Percentiles rank a stretch among this genome's conserved stretches.
Evolutionary conservation across 768 basidiomycete genomes (phyloP).

Genomic region (Boletellus ananiceps): DNA sequence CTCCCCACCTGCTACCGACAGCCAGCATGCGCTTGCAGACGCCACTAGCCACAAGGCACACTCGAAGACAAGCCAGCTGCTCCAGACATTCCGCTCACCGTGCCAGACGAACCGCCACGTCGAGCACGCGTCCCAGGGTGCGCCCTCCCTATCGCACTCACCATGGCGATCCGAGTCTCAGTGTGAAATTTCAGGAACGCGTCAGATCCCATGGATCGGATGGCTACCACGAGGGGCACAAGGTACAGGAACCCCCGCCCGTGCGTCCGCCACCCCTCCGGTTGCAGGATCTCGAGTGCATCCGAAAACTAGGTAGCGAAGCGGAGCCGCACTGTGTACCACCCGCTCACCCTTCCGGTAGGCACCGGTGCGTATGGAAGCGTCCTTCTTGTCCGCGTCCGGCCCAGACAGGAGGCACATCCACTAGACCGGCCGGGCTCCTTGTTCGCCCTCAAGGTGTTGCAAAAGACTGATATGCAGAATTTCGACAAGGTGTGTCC

Average conservation of each 20-base stretch:
- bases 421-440: slow-evolving; percentile 33
- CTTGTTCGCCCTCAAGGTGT: slow-evolving; percentile 46
- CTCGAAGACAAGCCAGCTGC: slow-evolving; percentile 1
- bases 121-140: slow-evolving; percentile 7
- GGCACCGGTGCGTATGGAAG: slow-evolving; percentile 40
- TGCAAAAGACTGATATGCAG: slow-evolving; percentile 35
- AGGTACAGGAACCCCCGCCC: slow-evolving; percentile 26
- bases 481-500: slow-evolving; percentile 28
- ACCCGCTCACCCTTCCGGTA: slow-evolving; percentile 16
- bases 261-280: slow-evolving; percentile 36
- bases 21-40: slow-evolving; percentile 17
- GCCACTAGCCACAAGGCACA: slow-evolving; percentile 4
- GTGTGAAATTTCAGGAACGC: slow-evolving; percentile 15
- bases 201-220: slow-evolving; percentile 6
- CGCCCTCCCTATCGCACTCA: neutral
- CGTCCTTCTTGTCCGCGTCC: slow-evolving; percentile 39
- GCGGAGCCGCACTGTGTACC: neutral
- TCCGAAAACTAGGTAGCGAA: slow-evolving; percentile 36
- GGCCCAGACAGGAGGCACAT: slow-evolving; percentile 27
- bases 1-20: neutral
- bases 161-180: neutral
- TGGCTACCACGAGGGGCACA: slow-evolving; percentile 9
- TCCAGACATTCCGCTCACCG: neutral
- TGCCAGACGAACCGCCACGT: neutral
- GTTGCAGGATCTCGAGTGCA: slow-evolving; percentile 40